Evolutionary conservation across 2,329 filamentous ascomycete genomes (phyloP).

Genomic region (Xylaria sp.): DNA sequence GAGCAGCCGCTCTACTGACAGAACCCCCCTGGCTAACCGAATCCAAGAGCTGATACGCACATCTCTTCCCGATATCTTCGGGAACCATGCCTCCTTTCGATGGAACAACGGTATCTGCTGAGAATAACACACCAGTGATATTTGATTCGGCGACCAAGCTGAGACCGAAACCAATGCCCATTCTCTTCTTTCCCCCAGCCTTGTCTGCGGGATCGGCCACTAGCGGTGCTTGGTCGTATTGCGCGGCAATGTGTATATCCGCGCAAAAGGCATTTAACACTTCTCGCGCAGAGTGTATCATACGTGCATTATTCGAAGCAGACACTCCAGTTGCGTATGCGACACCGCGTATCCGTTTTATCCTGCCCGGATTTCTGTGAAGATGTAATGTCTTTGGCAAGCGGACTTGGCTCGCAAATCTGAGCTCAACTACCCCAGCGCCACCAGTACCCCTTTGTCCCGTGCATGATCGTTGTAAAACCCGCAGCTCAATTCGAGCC

Average conservation of each 20-base stretch:
- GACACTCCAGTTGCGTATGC: constrained; percentile 93
- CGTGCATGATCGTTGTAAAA: constrained; percentile 82
- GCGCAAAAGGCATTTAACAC: constrained; percentile 86
- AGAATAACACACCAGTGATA: constrained; percentile 82
- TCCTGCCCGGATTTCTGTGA: constrained; percentile 80
- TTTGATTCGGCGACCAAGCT: constrained; percentile 93
- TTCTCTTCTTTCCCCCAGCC: constrained; percentile 67
- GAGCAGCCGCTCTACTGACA: constrained; percentile 75
- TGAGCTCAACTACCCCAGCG: constrained; percentile 90
- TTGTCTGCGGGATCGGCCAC: constrained; percentile 65
- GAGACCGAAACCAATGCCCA: constrained; percentile 91
- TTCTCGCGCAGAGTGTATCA: constrained; percentile 91
- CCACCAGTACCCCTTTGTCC: constrained; percentile 81
- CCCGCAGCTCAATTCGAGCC: constrained; percentile 84
- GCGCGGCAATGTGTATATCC: constrained; percentile 90
- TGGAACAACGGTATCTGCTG: constrained; percentile 82
- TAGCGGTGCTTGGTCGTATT: constrained; percentile 75
- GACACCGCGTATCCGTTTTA: constrained; percentile 90
- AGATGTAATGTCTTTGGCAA: constrained; percentile 94
- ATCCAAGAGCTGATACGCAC: constrained; percentile 90
- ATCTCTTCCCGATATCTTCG: constrained; percentile 89
- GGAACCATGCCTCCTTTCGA: constrained; percentile 83
- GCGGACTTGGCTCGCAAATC: constrained; percentile 92
- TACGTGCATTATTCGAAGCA: constrained; percentile 90
- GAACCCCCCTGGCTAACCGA: constrained; percentile 85